A percentile compares a stretch with the other conserved stretches of the same genome.
Conservation (phyloP, 2,329 filamentous ascomycete species). For the Penicillium vulpinum region DNA sequence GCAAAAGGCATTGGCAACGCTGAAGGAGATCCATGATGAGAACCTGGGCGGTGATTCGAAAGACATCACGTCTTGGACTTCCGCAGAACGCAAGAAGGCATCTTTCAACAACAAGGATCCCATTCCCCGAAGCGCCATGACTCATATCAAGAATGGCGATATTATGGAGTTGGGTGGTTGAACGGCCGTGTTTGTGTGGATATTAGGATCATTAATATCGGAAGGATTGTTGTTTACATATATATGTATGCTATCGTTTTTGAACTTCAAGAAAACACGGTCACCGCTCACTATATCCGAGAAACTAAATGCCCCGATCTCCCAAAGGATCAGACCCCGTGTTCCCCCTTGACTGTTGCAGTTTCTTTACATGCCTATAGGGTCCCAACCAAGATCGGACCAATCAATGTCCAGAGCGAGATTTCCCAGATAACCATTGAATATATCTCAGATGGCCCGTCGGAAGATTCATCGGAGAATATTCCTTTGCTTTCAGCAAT, state of each 20-base stretch:
- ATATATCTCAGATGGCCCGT: slow-evolving; percentile 49
- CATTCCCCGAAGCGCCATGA: slow-evolving; percentile 32
- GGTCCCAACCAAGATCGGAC: slow-evolving; percentile 54
- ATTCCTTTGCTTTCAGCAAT: slow-evolving; percentile 60
- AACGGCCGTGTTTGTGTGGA: background rate
- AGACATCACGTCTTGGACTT: slow-evolving; percentile 41
- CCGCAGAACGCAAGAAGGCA: slow-evolving; percentile 34
- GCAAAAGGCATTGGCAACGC: background rate
- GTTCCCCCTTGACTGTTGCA: slow-evolving; percentile 33
- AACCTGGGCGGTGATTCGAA: slow-evolving; percentile 41
- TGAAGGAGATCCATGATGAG: background rate
- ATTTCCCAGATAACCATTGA: slow-evolving; percentile 59
- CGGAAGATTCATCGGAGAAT: slow-evolving; percentile 32
- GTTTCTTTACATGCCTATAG: slow-evolving; percentile 46
- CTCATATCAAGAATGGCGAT: slow-evolving; percentile 41
- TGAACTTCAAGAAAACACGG: background rate
- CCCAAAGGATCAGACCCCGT: slow-evolving; percentile 43
- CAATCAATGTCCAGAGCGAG: slow-evolving; percentile 57
- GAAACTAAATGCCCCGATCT: slow-evolving; percentile 43
- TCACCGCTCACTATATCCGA: background rate
- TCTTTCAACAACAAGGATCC: slow-evolving; percentile 41
- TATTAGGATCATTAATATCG: too few relatives aligned
- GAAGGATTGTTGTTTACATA: background rate
- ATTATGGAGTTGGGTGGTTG: slow-evolving; percentile 24
- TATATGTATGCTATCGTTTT: background rate